Percentiles rank a stretch among this genome's conserved stretches.
These are phyloP conservation scores for Aspergillus sparsus DNA, from an alignment of 495 filamentous ascomycete species.

Conservation along the genomic window DNA sequence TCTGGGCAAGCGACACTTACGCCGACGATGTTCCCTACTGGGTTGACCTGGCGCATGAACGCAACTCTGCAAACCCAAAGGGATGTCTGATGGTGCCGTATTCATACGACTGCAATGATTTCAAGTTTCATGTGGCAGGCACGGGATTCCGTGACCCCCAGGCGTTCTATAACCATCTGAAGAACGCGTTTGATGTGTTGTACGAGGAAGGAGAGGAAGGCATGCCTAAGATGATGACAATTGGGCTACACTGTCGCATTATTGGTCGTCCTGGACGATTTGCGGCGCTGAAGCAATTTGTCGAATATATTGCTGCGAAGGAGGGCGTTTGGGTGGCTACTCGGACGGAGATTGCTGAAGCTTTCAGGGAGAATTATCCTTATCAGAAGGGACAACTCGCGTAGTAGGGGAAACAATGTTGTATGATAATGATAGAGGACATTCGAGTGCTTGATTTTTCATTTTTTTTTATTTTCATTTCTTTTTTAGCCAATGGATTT, in stretches of 20 bases:
- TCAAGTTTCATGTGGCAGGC: conserved; percentile 10
- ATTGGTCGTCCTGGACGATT: conserved; percentile 12
- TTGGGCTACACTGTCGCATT: conserved; percentile 11
- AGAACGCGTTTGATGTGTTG: conserved; percentile 14
- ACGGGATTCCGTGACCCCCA: conserved; percentile 10
- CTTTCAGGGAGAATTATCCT: conserved; percentile 8
- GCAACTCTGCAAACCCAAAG: neutral
- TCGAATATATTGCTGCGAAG: conserved; percentile 10
- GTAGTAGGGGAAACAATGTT: neutral
- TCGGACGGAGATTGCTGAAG: conserved; percentile 14
- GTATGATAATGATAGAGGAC: neutral
- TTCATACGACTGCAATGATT: conserved; percentile 14
- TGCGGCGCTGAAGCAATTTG: conserved; percentile 10
- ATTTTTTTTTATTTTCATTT: no score
- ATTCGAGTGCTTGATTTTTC: neutral
- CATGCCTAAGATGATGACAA: conserved; percentile 15
- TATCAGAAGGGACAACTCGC: conserved; percentile 11
- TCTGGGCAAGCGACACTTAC: conserved; percentile 14
- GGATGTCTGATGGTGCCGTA: conserved; percentile 15
- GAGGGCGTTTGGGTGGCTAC: conserved; percentile 16
- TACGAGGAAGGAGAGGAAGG: conserved; percentile 12
- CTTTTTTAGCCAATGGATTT: no score
- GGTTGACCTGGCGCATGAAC: conserved; percentile 9
- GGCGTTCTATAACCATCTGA: conserved; percentile 2
- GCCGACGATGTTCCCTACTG: conserved; percentile 16